Evolutionary conservation across 2,329 filamentous ascomycete species (phyloP).

Genomic region (Orbilia quercus): DNA sequence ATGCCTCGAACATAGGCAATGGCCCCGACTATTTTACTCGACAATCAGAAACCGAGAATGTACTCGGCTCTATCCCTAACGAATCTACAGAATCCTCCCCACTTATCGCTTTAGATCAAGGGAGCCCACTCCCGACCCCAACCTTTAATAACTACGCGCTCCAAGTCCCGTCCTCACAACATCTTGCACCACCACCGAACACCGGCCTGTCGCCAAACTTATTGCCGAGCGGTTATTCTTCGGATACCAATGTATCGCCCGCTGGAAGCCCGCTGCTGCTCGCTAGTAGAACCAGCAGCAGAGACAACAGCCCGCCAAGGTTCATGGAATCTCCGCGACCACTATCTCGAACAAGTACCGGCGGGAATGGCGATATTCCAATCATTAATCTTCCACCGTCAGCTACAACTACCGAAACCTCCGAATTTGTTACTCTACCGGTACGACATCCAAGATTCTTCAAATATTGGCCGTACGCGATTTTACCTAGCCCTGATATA

Average conservation of each 20-base stretch:
- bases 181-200: slow-evolving; percentile 35
- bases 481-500: slow-evolving; percentile 77
- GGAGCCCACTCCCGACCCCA: slow-evolving; percentile 18
- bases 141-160: slow-evolving; percentile 33
- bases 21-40: slow-evolving; percentile 44
- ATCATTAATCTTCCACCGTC: slow-evolving; percentile 46
- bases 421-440: slow-evolving; percentile 44
- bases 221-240: neutral
- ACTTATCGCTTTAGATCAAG: slow-evolving; percentile 35
- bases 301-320: slow-evolving; percentile 35
- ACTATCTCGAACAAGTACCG: slow-evolving; percentile 29
- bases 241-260: slow-evolving; percentile 24
- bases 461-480: slow-evolving; percentile 82
- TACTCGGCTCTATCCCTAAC: slow-evolving; percentile 9
- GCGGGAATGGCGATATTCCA: slow-evolving; percentile 36
- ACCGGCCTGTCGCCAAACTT: slow-evolving; percentile 28
- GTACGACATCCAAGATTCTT: slow-evolving; percentile 67
- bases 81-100: slow-evolving; percentile 21
- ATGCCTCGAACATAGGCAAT: slow-evolving; percentile 63
- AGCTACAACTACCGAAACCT: slow-evolving; percentile 34
- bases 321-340: slow-evolving; percentile 40
- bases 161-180: slow-evolving; percentile 39
- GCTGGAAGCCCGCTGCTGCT: slow-evolving; percentile 36
- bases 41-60: slow-evolving; percentile 2
- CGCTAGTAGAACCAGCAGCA: slow-evolving; percentile 32